Evolutionary conservation across 345 rosid species (phyloP), one percentile per base, ranked within the genome.

Genomic region (Hibiscus mutabilis): DNA sequence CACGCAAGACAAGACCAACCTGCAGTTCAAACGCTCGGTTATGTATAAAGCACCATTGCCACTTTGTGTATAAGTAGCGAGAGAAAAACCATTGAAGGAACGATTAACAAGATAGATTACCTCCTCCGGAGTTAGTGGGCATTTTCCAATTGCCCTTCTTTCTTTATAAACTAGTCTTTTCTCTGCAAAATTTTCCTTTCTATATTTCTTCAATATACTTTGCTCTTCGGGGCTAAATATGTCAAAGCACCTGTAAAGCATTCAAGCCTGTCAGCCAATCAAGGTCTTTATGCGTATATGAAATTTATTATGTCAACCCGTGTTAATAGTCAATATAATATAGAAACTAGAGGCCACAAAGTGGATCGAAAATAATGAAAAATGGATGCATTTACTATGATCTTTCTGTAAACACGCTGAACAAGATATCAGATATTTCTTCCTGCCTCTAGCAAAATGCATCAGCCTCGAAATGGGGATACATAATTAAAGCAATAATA

Each of bases 101-200:
- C 15, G 55, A 40, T 14, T 37, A 61, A 60, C 7, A 72, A 69
- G 49, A 73, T 60, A 51, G 42, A 60, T 8, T 77, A 91, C 97
- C 96, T 92, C 96, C 85, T 88, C 96, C 66, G 96, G 99, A 75
- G 96, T 88, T 71, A 95, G 78, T 53, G 97, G 97, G 66, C 93
- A 90, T 78, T 92, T 94, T 44, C 99, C 97, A 15, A 90, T 91
- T 65, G 91, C 96, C 73, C 97, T 84, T 78, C 97, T 86, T 86
- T 90, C 90, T 14, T 78, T 74, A 68, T 84, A 86, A 61, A 89
- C 60, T 47, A 92, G 96, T 64, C 58, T 85, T 70, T 92, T 95
- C 73, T 80, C 74, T 0, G 95, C 94, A 83, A 96, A 96, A 75
- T 92, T 92, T 78, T 87, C 89, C 81, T 88, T 69, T 18, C 98